Percentiles rank a stretch among this genome's conserved stretches.
Conservation (phyloP, 306 rosid species). For the Casuarina glauca region DNA sequence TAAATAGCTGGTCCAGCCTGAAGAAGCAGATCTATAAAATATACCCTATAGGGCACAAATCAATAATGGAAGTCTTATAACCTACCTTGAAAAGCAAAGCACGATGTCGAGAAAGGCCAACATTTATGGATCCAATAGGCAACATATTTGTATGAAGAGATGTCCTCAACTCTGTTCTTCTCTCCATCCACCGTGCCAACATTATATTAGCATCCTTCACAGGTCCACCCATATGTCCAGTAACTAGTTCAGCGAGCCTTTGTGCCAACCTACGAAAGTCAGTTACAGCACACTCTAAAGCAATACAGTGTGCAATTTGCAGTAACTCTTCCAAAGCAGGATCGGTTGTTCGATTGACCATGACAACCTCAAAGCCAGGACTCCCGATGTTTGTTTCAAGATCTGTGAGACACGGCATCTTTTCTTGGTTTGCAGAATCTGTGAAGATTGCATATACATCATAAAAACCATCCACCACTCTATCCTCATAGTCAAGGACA, state of each 20-base stretch:
- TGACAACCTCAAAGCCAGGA: constrained; percentile 78
- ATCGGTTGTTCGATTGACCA: constrained; percentile 77
- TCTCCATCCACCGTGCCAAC: constrained; percentile 86
- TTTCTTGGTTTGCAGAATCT: constrained; percentile 80
- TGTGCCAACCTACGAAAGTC: constrained; percentile 67
- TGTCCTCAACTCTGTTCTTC: constrained; percentile 74
- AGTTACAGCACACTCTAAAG: constrained; percentile 78
- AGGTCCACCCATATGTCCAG: constrained; percentile 91
- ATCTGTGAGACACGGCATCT: constrained; percentile 78
- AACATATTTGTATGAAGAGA: constrained; percentile 77
- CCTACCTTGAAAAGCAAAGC: constrained; percentile 97
- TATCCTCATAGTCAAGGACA: constrained; percentile 89
- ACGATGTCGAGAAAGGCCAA: constrained; percentile 97
- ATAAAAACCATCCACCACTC: constrained; percentile 90
- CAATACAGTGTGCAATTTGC: constrained; percentile 89
- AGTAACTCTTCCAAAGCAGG: constrained; percentile 76
- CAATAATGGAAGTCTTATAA: constrained; percentile 11
- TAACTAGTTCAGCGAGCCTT: constrained; percentile 94
- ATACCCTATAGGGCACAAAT: constrained; percentile 24
- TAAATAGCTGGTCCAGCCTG: too few species aligned
- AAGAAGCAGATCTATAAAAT: neutral
- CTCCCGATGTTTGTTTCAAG: constrained; percentile 67
- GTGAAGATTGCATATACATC: constrained; percentile 66
- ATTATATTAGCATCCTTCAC: constrained; percentile 86
- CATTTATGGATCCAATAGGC: constrained; percentile 85